Conservation (phyloP, 306 rosid species). For the Luffa aegyptiaca region DNA sequence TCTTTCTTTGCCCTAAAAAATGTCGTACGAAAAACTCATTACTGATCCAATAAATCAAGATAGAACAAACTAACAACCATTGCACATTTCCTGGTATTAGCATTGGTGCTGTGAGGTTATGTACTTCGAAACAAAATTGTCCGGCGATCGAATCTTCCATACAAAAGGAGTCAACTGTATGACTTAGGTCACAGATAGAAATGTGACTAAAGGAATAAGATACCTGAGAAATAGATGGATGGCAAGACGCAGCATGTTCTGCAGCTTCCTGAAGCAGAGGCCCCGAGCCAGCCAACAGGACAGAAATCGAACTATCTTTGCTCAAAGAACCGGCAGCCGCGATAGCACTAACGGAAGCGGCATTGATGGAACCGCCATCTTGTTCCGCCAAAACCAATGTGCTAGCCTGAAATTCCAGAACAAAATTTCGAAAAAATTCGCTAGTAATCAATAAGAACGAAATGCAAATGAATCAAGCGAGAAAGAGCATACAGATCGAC, state of each 20-base stretch:
- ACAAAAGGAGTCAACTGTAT: background rate
- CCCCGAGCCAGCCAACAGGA: constrained; percentile 83
- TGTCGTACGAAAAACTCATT: background rate
- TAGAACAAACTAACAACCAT: background rate
- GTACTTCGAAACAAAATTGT: background rate
- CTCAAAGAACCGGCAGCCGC: constrained; percentile 55
- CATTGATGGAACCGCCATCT: constrained; percentile 56
- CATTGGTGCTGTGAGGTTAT: background rate
- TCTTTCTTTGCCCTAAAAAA: background rate
- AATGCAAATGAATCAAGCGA: background rate
- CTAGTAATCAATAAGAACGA: background rate
- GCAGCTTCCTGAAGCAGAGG: constrained; percentile 74
- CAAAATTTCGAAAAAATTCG: background rate
- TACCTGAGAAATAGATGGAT: constrained; percentile 72
- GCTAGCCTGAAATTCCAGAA: constrained; percentile 32
- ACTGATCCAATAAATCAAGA: background rate
- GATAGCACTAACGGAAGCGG: constrained; percentile 61
- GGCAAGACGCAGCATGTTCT: constrained; percentile 50
- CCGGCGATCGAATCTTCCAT: background rate
- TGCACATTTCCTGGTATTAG: background rate
- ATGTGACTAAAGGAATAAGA: background rate
- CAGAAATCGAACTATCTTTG: constrained; percentile 44
- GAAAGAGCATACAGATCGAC: constrained; percentile 39
- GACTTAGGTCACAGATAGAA: too few species aligned
- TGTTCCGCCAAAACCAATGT: constrained; percentile 81